Base-by-base conservation (phyloP, 169 alveolate species). In the Eimeria praecox region DNA sequence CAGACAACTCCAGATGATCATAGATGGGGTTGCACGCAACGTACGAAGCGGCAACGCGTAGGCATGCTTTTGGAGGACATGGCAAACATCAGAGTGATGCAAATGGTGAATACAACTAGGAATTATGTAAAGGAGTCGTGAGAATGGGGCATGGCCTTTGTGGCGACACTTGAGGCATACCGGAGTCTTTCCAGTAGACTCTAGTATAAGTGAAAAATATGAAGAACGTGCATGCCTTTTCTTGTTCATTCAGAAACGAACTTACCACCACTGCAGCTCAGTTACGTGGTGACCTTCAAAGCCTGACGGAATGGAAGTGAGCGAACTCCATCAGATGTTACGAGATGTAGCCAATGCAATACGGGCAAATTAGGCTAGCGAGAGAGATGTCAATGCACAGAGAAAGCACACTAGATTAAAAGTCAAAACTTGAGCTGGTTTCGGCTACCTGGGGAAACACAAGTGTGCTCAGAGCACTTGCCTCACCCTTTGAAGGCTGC, bases 241-340 rank as follows among this genome's bases (percentile, higher is more conserved):
- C 83, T 35, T 38, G 27, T 38, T 73, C 83, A 38, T 27, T 20
- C 94, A 87, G 94, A 83, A 75, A 16, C 83, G 94, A 87, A 24
- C 66, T 87, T 44, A 87, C 82, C 38, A 49, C 83, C 42, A 42
- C 94, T 87, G 94, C 94, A 62, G 40, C 33, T 0, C 94, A 87
- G 94, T 64, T 87, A 30, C 94, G 94, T 33, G 94, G 10, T 10
- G 94, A 87, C 94, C 80, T 87, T 33, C 83, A 40, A 38, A 64
- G 12, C 62, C 94, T 87, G 44, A 64, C 71, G 54, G 85, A 64
- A 46, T 87, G 94, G 94, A 87, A 87, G 94, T 87, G 62, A 87
- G 94, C 35, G 14, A 85, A 46, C 52, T 85, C 44, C 10, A 80
- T 80, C 30, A 20, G 59, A 80, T 80, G 89, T 35, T 22, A 35